Percentiles rank a stretch among this genome's conserved stretches.
These are phyloP conservation scores for Scutellaria baicalensis DNA, from an alignment of 257 asterid genomes.

Conservation along the genomic window DNA sequence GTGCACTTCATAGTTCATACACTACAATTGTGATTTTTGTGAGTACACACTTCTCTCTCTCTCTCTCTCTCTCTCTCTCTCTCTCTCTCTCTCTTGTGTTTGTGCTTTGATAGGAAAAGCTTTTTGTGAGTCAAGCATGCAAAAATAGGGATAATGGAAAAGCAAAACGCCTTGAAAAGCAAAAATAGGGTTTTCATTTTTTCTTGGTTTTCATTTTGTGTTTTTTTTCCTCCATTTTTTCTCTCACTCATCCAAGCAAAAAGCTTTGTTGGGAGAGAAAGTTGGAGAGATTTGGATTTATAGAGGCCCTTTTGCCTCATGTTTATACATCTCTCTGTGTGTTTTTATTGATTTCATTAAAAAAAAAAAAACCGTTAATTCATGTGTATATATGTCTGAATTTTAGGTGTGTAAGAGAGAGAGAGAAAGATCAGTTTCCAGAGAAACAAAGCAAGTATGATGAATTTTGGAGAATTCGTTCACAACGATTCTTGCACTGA, in stretches of 20 bases:
- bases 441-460: conserved; percentile 21
- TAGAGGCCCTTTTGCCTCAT: conserved; percentile 48
- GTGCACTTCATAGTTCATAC: too few species aligned
- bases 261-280: conserved; percentile 32
- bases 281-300: conserved; percentile 37
- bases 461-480: conserved; percentile 92
- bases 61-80: not conserved
- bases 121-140: conserved; percentile 59
- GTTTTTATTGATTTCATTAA: not conserved
- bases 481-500: conserved; percentile 49
- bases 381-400: not conserved
- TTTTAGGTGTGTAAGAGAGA: not conserved
- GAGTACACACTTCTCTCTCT: conserved; percentile 31
- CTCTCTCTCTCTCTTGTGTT: conserved; percentile 6
- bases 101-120: conserved; percentile 9
- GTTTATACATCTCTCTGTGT: conserved; percentile 23
- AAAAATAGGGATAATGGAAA: conserved; percentile 30
- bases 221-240: conserved; percentile 33
- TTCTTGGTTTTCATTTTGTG: not conserved
- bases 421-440: not conserved
- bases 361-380: not conserved
- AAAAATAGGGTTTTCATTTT: conserved; percentile 40
- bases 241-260: not conserved
- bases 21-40: conserved; percentile 7
- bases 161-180: not conserved